A percentile compares a stretch with the other conserved stretches of the same genome.
Evolutionary conservation across 441 rosid genomes (phyloP).

Genomic region (Dalechampia spathulata): DNA sequence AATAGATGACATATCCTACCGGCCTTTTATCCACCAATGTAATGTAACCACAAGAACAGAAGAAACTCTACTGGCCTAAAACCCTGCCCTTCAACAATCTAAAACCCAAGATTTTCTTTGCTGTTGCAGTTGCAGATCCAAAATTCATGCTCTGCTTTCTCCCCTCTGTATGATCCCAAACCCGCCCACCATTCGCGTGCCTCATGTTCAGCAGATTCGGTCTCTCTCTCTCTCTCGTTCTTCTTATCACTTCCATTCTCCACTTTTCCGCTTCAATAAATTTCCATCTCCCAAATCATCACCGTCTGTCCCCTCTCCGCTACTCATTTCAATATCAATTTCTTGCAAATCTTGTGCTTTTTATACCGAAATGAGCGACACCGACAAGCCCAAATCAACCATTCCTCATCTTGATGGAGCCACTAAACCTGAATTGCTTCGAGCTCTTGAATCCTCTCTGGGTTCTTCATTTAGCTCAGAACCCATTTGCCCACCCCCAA

Average conservation of each 20-base stretch:
- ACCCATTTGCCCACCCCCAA: conserved; percentile 46
- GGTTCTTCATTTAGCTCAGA: conserved; percentile 42
- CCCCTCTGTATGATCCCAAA: not conserved
- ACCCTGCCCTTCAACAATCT: not conserved
- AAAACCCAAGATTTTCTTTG: too few species aligned
- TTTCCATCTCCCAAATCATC: not conserved
- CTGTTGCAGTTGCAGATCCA: not conserved
- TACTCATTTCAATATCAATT: not conserved
- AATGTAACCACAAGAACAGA: not conserved
- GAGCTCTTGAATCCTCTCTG: conserved; percentile 62
- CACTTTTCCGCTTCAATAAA: conserved; percentile 7
- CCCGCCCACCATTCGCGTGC: not conserved
- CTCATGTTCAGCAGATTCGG: conserved; percentile 53
- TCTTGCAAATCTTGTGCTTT: conserved; percentile 22
- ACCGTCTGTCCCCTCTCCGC: too few species aligned
- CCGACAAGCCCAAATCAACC: conserved; percentile 29
- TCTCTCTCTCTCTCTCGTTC: conserved; percentile 30
- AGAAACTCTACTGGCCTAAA: not conserved
- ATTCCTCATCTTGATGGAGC: conserved; percentile 41
- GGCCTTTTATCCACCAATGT: not conserved
- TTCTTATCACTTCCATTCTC: conserved; percentile 17
- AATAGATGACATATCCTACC: not conserved
- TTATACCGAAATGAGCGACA: conserved; percentile 40
- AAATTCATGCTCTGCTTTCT: not conserved
- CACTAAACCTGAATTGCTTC: conserved; percentile 47